Conservation (phyloP, 2,329 filamentous ascomycete genomes). For the Leptographium procerum region DNA sequence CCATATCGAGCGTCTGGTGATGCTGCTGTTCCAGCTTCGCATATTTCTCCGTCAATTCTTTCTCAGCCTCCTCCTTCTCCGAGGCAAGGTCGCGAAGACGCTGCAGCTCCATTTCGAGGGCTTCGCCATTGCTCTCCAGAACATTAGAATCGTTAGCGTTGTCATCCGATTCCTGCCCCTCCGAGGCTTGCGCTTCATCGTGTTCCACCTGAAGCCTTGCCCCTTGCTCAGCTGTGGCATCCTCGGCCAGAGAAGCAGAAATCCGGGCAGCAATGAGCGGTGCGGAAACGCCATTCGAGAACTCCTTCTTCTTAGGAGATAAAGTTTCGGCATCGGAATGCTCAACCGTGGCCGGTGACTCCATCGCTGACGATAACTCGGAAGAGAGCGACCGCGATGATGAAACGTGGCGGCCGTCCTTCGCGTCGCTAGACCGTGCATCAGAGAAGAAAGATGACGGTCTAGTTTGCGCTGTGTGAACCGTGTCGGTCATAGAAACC, state of each 20-base stretch:
- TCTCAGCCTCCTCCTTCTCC: constrained; percentile 68
- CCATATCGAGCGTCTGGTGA: constrained; percentile 67
- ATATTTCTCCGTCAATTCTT: constrained; percentile 65
- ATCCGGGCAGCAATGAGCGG: constrained; percentile 12
- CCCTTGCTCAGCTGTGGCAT: neutral
- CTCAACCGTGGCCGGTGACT: constrained; percentile 55
- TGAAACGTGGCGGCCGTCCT: constrained; percentile 54
- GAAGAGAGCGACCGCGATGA: constrained; percentile 88
- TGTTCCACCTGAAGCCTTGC: neutral
- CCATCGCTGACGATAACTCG: constrained; percentile 81
- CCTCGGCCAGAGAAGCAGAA: neutral
- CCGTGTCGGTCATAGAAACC: constrained; percentile 39
- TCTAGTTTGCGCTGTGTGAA: constrained; percentile 39
- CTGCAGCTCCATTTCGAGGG: constrained; percentile 54
- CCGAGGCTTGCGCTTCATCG: too few relatives aligned
- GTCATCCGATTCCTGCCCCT: too few relatives aligned
- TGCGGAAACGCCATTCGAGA: neutral
- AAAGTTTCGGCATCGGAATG: constrained; percentile 48
- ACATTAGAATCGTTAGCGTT: too few relatives aligned
- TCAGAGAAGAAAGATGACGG: constrained; percentile 81
- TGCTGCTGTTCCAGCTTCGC: constrained; percentile 75
- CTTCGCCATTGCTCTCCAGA: neutral
- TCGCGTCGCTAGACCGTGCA: constrained; percentile 57
- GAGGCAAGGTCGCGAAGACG: constrained; percentile 57
- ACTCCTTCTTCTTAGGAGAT: constrained; percentile 13